Evolutionary conservation across 495 filamentous ascomycete species (phyloP), one percentile per base, ranked within the genome.

Genomic region (Cryomyces minteri): DNA sequence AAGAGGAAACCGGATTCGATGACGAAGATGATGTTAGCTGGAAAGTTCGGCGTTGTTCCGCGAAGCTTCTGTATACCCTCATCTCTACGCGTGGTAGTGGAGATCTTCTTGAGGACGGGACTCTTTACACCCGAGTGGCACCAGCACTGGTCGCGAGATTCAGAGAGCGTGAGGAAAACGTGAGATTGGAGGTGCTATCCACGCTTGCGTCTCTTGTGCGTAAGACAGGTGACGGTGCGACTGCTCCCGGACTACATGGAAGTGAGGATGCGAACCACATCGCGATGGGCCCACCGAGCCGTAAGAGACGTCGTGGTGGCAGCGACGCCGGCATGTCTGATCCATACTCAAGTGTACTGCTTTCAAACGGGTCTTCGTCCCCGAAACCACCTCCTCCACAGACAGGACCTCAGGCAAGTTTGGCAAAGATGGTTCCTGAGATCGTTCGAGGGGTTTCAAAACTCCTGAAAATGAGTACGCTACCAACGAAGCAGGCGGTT

Each of bases 21-120:
- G 54, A 57, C 39, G 54, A 88, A 39, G 90, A 96, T 48, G 92
- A 99, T 57, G 77, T 85, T 31, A 95, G 88, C 66, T 99, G 90
- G 90, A 99, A 96, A 58, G 82, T 95, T 36, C 76, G 90, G 32
- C 79, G 90, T 41, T 94, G 90, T 60, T 84, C 90, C 11, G 84
- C 87, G 4, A 98, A 96, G 61, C 73, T 83, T 9, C 68, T 96
- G 4, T 78, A 85, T 57, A 82, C 84, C 9, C 67, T 96, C 34
- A 83, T 99, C 45, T 81, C 83, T 1, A 88, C 84, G 6, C 40
- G 40, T 8, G 80, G 74, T 25, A 81, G 73, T 55, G 77, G 79
- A 39, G 81, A 85, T 57, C 68, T 88, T 7, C 64, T 92, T 5
- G 74, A 77, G 31, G 80, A 79, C 51, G 77, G 79, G 2, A 76